Evolutionary conservation across 129 eudicot species (phyloP).

Genomic region (Tanacetum coccineum): DNA sequence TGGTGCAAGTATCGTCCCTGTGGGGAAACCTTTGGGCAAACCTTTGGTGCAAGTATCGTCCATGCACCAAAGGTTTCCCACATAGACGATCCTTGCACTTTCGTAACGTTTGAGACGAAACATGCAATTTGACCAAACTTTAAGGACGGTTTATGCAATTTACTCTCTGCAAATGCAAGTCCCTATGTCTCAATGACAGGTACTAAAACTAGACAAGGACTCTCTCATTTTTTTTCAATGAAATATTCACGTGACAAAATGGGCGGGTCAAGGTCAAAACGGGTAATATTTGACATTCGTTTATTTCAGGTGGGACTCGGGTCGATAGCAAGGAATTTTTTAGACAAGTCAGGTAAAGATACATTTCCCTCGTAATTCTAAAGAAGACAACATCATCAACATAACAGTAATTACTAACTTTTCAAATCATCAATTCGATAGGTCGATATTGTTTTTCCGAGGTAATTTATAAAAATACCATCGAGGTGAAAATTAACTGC

Average conservation of each 20-base stretch:
- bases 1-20: too few relatives aligned
- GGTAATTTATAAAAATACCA: too few relatives aligned
- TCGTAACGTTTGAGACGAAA: too few relatives aligned
- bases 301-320: slow-evolving; percentile 37
- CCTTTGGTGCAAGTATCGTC: too few relatives aligned
- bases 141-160: too few relatives aligned
- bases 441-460: background rate
- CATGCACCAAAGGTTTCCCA: too few relatives aligned
- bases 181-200: slow-evolving; percentile 63
- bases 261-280: too few relatives aligned
- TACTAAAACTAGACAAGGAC: background rate
- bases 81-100: too few relatives aligned
- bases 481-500: too few relatives aligned
- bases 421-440: background rate
- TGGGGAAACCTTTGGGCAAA: too few relatives aligned
- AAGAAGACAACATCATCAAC: background rate
- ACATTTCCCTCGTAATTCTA: background rate
- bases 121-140: too few relatives aligned
- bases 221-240: background rate
- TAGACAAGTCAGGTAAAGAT: slow-evolving; percentile 29
- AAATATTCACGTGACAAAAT: too few relatives aligned
- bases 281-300: background rate
- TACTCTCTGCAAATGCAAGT: slow-evolving; percentile 51
- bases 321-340: slow-evolving; percentile 7
- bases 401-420: background rate